These are phyloP conservation scores for Coleophoma eucalyptorum DNA, from an alignment of 2,329 filamentous ascomycete species.

Conservation along the genomic window DNA sequence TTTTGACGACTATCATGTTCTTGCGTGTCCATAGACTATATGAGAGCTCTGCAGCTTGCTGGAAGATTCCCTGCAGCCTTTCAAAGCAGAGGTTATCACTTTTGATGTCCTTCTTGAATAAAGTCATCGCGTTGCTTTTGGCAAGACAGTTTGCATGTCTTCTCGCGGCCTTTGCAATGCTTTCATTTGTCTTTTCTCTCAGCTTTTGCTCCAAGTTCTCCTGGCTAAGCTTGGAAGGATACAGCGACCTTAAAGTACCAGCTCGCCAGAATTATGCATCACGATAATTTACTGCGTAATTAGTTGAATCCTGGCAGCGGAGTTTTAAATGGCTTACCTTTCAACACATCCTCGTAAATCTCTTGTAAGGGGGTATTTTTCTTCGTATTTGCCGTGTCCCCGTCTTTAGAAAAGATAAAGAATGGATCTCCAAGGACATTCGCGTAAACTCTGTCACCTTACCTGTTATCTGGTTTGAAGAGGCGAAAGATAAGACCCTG, in stretches of 20 bases:
- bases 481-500: slow-evolving; percentile 18
- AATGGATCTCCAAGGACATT: slow-evolving; percentile 9
- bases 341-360: slow-evolving; percentile 4
- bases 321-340: slow-evolving; percentile 4
- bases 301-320: neutral
- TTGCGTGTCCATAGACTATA: slow-evolving; percentile 16
- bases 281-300: slow-evolving; percentile 8
- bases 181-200: slow-evolving; percentile 5
- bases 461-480: slow-evolving; percentile 21
- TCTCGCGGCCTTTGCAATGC: slow-evolving; percentile 1
- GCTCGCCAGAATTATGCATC: slow-evolving; percentile 17
- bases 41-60: slow-evolving; percentile 7
- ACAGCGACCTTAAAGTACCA: slow-evolving; percentile 10
- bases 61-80: slow-evolving; percentile 7
- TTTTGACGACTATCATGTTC: slow-evolving; percentile 2
- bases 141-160: slow-evolving; percentile 3
- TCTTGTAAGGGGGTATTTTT: slow-evolving; percentile 1
- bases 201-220: neutral
- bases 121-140: slow-evolving; percentile 6
- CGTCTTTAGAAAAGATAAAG: slow-evolving; percentile 3
- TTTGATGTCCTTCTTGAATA: neutral
- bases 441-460: slow-evolving; percentile 13
- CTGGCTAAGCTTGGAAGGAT: slow-evolving; percentile 5
- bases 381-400: neutral
- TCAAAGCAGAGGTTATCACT: neutral